Evolutionary conservation across 176 grass and related monocot genomes (phyloP), one percentile per base, ranked within the genome.

Genomic region (Cocos nucifera): DNA sequence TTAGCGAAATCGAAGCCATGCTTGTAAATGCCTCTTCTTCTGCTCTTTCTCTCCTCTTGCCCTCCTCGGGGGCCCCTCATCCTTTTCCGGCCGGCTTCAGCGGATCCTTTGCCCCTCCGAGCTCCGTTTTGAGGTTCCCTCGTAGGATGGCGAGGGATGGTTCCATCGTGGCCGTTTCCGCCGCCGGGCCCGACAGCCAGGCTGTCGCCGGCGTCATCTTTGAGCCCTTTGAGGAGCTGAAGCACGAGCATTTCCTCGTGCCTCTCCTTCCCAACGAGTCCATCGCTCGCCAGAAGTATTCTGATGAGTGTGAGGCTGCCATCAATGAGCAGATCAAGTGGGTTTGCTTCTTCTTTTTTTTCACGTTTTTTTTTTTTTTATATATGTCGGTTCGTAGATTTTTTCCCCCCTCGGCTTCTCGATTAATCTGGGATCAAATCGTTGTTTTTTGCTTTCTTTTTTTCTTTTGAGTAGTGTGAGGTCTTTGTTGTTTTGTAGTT

Each of bases 321-420:
- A 69, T 96, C 70, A 96, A 90, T 71, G 69, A 82, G 60, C 92
- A 90, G 83, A 96, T 96, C 80, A 96, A 90, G 89, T 93, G 14
- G 5, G 61, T 14, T 66, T 3, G 19, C 22, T 7, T 5, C 50
- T 4, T 52, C 20, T 6, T 48, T 56, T 14, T 8, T 8, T 3
- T 49, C 58, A 59, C 22, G 52, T 53, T 10, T 29, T 29, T 25
- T n/a, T n/a, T n/a, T n/a, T n/a, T n/a, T n/a, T n/a, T n/a, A n/a
- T n/a, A n/a, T n/a, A 58, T 67, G 27, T 51, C 21, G 1, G 12
- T 54, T 18, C 54, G 53, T 23, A 2, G 2, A 0, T 18, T 23
- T 30, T 23, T 23, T 21, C 16, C 30, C 9, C 0, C 4, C 16
- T 51, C 52, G 62, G 15, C 21, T 59, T 8, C 8, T 18, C 16